Evolutionary conservation across 2,329 filamentous ascomycete genomes (phyloP), one percentile per base, ranked within the genome.

Genomic region (Zarea fungicola): DNA sequence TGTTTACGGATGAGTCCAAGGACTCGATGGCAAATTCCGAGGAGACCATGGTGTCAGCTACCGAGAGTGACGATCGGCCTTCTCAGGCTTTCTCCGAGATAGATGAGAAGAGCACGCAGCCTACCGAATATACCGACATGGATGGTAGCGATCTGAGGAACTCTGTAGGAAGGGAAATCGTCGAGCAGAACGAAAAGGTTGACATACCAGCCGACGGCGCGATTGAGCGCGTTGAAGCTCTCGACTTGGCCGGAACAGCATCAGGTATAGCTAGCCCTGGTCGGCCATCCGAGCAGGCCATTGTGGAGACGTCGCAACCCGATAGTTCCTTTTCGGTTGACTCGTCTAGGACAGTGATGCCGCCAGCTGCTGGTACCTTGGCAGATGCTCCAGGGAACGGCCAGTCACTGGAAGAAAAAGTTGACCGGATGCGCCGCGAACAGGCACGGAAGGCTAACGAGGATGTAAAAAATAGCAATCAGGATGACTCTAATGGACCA

Each of bases 1-100:
- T 99, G 64, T 99, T 99, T 62, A 81, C 92, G 7, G 91, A 97
- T 63, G 89, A 91, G 54, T 90, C 89, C 3, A 85, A 87, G 51
- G 84, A 89, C 50, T 87, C 87, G 1, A 70, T 91, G 14, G 75
- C 77, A 5, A 81, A 85, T 6, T 80, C 80, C 11, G 89, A 95
- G 42, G 82, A 87, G 35, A 73, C 73, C 7, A 42, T 49, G 32
- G 31, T 42, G 11, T 83, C 85, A 19, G 69, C 73, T 2, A 70
- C 73, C 6, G 76, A 79, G 51, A 63, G 68, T 10, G 71, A 74
- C 8, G 77, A 79, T 45, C 72, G 65, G 32, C 63, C 64, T 5
- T 72, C 69, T 3, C 72, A 76, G 54, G 66, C 66, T 4, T 70
- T 68, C 43, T 70, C 70, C 1, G 75, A 78, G 39, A 57, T 64